Conservation (phyloP, 192 early-diverging fungal species). For the Coemansia sp. region DNA sequence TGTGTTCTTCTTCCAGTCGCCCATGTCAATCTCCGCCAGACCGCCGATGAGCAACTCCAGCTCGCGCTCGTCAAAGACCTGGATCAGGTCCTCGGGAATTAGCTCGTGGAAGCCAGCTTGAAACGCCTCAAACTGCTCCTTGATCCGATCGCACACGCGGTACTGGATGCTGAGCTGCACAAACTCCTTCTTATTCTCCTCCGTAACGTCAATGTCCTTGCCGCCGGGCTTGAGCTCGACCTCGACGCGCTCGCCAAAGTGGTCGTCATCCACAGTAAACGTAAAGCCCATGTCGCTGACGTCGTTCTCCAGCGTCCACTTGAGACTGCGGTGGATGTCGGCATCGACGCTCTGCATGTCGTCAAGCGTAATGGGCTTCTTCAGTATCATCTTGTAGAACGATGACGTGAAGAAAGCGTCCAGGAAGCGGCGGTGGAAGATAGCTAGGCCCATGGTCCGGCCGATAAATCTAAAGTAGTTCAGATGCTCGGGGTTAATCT, state of each 20-base stretch:
- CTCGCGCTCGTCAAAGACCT: slow-evolving; percentile 97
- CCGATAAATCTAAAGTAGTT: slow-evolving; percentile 99
- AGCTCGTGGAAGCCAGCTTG: slow-evolving; percentile 92
- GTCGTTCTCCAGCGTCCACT: slow-evolving; percentile 95
- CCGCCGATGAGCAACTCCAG: slow-evolving; percentile 97
- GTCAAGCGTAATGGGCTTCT: slow-evolving; percentile 80
- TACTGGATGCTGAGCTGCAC: slow-evolving; percentile 87
- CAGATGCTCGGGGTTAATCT: slow-evolving; percentile 94
- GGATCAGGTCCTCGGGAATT: slow-evolving; percentile 91
- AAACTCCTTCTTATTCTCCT: slow-evolving; percentile 96
- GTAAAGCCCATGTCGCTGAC: slow-evolving; percentile 80
- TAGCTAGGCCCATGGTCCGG: slow-evolving; percentile 90
- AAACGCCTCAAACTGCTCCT: slow-evolving; percentile 97
- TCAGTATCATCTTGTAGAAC: slow-evolving; percentile 95
- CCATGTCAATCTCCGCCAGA: slow-evolving; percentile 92
- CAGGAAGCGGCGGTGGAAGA: slow-evolving; percentile 96
- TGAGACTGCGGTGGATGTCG: slow-evolving; percentile 83
- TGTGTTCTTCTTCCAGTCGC: slow-evolving; percentile 99
- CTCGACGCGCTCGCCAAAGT: slow-evolving; percentile 84
- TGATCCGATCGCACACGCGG: slow-evolving; percentile 83
- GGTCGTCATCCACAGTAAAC: slow-evolving; percentile 93
- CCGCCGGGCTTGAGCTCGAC: slow-evolving; percentile 89
- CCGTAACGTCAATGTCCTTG: slow-evolving; percentile 87
- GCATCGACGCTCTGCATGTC: slow-evolving; percentile 97
- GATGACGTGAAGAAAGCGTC: slow-evolving; percentile 95